A percentile compares a stretch with the other conserved stretches of the same genome.
Conservation (phyloP, 768 basidiomycete genomes). For the Russula emetica region DNA sequence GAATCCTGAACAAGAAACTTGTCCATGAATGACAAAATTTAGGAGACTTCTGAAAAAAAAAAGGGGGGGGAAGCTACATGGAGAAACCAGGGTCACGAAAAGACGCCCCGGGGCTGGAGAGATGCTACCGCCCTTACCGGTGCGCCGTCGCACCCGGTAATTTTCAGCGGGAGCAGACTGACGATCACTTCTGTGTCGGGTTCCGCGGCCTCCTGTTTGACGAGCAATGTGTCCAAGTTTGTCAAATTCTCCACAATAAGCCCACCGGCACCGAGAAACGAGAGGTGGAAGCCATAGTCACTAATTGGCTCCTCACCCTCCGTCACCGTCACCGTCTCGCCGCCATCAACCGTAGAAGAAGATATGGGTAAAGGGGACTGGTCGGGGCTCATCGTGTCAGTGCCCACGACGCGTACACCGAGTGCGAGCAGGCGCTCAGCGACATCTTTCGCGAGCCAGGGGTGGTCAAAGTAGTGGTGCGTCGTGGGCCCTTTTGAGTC, state of each 20-base stretch:
- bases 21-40: background rate
- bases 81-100: background rate
- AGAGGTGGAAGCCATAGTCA: conserved; percentile 29
- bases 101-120: conserved; percentile 7
- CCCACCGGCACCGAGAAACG: conserved; percentile 28
- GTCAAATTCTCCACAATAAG: conserved; percentile 34
- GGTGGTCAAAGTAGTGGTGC: conserved; percentile 31
- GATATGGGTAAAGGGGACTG: conserved; percentile 21
- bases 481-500: background rate
- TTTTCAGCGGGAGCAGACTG: conserved; percentile 31
- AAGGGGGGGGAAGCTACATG: background rate
- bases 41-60: background rate
- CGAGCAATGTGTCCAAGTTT: conserved; percentile 28
- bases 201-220: conserved; percentile 8
- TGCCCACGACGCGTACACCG: conserved; percentile 31
- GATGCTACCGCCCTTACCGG: conserved; percentile 33
- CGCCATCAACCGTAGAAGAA: background rate
- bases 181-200: conserved; percentile 19
- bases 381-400: conserved; percentile 33
- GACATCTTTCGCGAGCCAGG: conserved; percentile 30
- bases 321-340: background rate
- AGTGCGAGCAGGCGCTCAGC: conserved; percentile 29
- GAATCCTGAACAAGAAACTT: background rate
- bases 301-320: background rate
- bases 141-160: conserved; percentile 31